Conservation (phyloP, 331 rosid genomes). For the Phaseolus coccineus region DNA sequence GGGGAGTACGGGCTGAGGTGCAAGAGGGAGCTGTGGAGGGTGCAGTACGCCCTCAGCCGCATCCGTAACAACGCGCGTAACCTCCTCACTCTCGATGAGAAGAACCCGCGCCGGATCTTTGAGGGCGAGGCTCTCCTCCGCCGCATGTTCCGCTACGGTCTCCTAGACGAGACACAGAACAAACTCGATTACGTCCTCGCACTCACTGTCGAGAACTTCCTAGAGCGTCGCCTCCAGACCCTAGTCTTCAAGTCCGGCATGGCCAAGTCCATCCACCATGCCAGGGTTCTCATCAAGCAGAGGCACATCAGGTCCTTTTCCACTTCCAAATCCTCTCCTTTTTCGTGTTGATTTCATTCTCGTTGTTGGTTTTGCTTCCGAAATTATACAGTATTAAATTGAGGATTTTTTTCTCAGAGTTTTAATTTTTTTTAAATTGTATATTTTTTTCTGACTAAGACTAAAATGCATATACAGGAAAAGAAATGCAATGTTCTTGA, state of each 20-base stretch:
- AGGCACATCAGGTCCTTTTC: slow-evolving; percentile 61
- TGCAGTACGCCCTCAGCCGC: slow-evolving; percentile 63
- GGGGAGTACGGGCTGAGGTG: slow-evolving; percentile 76
- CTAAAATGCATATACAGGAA: no score
- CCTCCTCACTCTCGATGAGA: slow-evolving; percentile 74
- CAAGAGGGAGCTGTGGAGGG: slow-evolving; percentile 75
- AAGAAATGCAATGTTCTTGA: no score
- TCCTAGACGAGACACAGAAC: slow-evolving; percentile 67
- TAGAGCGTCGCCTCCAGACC: slow-evolving; percentile 69
- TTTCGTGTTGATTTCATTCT: background rate
- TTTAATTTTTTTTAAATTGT: background rate
- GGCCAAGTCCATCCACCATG: slow-evolving; percentile 74
- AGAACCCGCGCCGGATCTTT: slow-evolving; percentile 71
- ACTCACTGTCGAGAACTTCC: slow-evolving; percentile 69
- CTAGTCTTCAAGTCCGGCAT: slow-evolving; percentile 64
- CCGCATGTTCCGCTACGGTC: slow-evolving; percentile 64
- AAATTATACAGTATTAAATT: background rate
- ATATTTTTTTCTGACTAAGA: no score
- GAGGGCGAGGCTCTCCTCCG: slow-evolving; percentile 68
- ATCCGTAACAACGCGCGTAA: slow-evolving; percentile 67
- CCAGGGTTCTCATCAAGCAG: slow-evolving; percentile 72
- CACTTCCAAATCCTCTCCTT: background rate
- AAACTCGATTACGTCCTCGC: slow-evolving; percentile 76
- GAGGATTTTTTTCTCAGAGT: background rate
- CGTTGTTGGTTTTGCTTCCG: background rate